phyloP scores from a whole-genome alignment of 1,139 yeast species.

The Eremothecium coryli region DNA sequence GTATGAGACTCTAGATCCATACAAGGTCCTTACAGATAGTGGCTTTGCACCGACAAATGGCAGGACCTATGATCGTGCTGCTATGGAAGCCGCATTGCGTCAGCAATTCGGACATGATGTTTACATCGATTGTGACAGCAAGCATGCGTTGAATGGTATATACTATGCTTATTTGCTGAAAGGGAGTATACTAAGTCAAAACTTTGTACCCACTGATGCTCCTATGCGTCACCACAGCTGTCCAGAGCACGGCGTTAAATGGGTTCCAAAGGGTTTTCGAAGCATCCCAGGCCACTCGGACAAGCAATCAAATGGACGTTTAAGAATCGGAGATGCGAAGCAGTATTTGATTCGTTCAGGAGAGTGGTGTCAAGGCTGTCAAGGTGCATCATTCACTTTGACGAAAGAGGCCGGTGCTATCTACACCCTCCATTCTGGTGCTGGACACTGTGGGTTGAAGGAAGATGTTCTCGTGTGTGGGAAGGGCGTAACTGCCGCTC shows the following conservation, averaged over 20 bases:
- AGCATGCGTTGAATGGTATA: conserved; percentile 65
- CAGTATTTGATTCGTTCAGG: too few species aligned
- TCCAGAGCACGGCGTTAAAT: conserved; percentile 60
- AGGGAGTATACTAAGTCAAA: conserved; percentile 64
- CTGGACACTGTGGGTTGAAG: too few species aligned
- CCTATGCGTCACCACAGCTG: conserved; percentile 47
- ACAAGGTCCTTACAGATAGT: conserved; percentile 50
- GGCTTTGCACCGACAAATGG: conserved; percentile 62
- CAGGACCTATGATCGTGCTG: conserved; percentile 52
- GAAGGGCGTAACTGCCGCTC: too few species aligned
- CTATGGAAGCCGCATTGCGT: conserved; percentile 57
- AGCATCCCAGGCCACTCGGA: too few species aligned
- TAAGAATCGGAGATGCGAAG: too few species aligned
- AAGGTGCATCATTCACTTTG: too few species aligned
- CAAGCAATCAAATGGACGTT: too few species aligned
- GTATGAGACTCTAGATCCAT: conserved; percentile 62
- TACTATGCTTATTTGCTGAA: conserved; percentile 80
- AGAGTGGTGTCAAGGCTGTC: too few species aligned
- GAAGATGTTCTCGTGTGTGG: too few species aligned
- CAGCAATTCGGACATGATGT: conserved; percentile 55
- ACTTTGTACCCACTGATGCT: conserved; percentile 58
- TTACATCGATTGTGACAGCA: conserved; percentile 60
- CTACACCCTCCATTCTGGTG: too few species aligned
- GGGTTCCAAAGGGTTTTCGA: conserved; percentile 62
- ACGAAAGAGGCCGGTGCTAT: too few species aligned